Evolutionary conservation across 768 basidiomycete genomes (phyloP).

Genomic region (Strobilomyces confusus): DNA sequence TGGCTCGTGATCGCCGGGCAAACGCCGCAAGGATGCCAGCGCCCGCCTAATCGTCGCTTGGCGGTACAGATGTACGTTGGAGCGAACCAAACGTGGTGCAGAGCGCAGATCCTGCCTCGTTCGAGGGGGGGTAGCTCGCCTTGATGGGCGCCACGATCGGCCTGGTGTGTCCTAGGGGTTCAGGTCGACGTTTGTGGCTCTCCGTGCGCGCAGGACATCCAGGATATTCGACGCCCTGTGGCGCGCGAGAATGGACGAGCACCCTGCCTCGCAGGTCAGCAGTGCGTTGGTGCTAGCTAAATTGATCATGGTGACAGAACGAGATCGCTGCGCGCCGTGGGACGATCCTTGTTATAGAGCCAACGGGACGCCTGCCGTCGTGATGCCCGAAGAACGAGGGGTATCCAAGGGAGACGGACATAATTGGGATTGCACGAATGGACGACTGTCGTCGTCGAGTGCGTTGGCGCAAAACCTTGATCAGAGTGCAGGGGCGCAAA

Average conservation of each 20-base stretch:
- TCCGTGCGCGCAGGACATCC: background rate
- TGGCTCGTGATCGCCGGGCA: background rate
- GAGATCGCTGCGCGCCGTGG: background rate
- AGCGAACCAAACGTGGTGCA: background rate
- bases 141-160: background rate
- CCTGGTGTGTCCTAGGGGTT: background rate
- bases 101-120: background rate
- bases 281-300: background rate
- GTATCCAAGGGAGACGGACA: background rate
- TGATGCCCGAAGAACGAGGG: background rate
- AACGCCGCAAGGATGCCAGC: background rate
- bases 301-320: background rate
- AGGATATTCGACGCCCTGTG: background rate
- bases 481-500: background rate
- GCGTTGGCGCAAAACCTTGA: background rate
- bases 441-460: background rate
- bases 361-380: background rate
- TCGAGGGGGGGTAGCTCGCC: background rate
- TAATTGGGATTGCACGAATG: background rate
- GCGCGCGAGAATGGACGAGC: background rate
- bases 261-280: background rate
- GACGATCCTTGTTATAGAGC: background rate
- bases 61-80: background rate
- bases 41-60: background rate
- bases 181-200: background rate